Evolutionary conservation across 2,329 filamentous ascomycete species (phyloP), one percentile per base, ranked within the genome.

Genomic region (Aspergillus calidoustus): DNA sequence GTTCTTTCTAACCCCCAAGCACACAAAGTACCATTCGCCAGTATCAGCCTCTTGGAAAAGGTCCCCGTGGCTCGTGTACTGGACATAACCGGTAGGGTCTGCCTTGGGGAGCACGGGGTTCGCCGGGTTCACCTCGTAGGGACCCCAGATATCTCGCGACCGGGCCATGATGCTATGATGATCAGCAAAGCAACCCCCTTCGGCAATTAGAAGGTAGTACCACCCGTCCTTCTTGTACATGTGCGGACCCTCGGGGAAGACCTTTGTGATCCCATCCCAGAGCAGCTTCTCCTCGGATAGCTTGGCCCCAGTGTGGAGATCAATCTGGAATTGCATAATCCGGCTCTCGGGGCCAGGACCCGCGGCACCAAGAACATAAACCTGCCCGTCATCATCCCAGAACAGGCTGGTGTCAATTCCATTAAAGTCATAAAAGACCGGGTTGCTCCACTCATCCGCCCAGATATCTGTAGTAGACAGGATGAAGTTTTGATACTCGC

Each of bases 161-260:
- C 82, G 76, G 2, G 81, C 81, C 70, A 83, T 81, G 0, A 80
- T 83, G 30, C 80, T 80, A 77, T 80, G 82, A 64, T 85, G 83
- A 7, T 78, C 72, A 0, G 79, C 66, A 0, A 79, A 80, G 4
- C 25, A 34, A 4, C 54, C 54, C 0, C 81, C 81, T 71, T 85
- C 83, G 0, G 82, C 80, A 2, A 78, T 77, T 11, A 84, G 65
- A 3, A 84, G 71, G 59, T 84, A 85, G 62, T 84, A 84, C 66
- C 73, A 84, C 0, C 75, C 79, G 49, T 83, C 80, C 55, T 79
- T 80, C 48, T 72, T 75, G 64, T 83, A 84, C 31, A 86, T 74
- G 53, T 85, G 83, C 0, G 84, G 83, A 0, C 83, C 84, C 64
- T 85, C 84, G 0, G 84, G 60, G 28, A 82, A 63, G 7, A 57